A percentile compares a stretch with the other conserved stretches of the same genome.
phyloP scores from a whole-genome alignment of 768 basidiomycete species.

The Mycena capillaripes region DNA sequence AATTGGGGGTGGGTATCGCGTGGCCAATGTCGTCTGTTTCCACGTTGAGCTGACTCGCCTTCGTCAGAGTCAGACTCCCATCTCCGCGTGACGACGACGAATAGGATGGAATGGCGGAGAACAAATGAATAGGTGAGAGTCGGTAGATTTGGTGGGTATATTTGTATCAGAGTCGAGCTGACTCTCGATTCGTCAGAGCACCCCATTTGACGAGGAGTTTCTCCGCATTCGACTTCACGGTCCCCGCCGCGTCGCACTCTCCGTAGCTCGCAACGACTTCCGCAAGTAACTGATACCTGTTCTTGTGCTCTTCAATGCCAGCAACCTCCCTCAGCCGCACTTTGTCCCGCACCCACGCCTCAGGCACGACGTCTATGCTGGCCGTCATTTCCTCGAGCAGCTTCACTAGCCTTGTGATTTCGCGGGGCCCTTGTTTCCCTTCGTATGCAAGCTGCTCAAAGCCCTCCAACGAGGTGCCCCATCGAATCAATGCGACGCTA shows the following conservation, averaged over 20 bases:
- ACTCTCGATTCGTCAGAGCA: background rate
- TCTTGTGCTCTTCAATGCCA: slow-evolving; percentile 2
- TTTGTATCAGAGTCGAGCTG: background rate
- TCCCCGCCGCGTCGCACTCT: background rate
- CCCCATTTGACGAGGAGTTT: slow-evolving; percentile 7
- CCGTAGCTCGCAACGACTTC: background rate
- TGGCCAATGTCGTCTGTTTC: background rate
- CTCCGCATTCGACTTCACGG: background rate
- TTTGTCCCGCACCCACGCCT: slow-evolving; percentile 7
- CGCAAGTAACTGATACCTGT: slow-evolving; percentile 17
- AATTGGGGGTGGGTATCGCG: background rate
- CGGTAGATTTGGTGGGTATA: too few species aligned
- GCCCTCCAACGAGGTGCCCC: background rate
- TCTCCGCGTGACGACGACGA: too few species aligned
- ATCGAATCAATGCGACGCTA: background rate
- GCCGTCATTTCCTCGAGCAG: background rate
- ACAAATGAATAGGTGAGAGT: too few species aligned
- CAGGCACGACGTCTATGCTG: background rate
- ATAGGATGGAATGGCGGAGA: too few species aligned
- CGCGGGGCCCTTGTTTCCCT: slow-evolving; percentile 7
- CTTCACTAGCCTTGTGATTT: background rate
- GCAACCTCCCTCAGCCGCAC: background rate
- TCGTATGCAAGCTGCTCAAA: slow-evolving; percentile 4
- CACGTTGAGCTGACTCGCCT: too few species aligned
- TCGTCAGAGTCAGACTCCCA: too few species aligned